Evolutionary conservation across 2,329 filamentous ascomycete genomes (phyloP).

Genomic region (Colletotrichum spinosum): DNA sequence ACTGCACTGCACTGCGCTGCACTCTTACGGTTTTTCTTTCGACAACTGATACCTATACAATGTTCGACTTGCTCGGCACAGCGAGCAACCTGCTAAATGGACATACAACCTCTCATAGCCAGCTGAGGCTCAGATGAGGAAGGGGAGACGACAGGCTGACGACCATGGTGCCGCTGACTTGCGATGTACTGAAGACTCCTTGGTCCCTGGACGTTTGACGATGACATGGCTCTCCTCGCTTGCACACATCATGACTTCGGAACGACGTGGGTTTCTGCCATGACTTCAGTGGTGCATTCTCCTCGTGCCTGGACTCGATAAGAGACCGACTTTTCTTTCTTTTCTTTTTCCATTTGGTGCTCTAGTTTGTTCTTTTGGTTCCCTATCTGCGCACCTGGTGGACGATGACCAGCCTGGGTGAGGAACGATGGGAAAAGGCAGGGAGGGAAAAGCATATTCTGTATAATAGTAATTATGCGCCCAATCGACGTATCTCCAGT

Average conservation of each 20-base stretch:
- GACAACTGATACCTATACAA: constrained; percentile 29
- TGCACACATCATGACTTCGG: constrained; percentile 36
- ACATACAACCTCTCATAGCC: constrained; percentile 15
- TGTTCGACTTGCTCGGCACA: constrained; percentile 33
- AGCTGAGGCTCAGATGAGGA: constrained; percentile 7
- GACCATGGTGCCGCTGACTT: constrained; percentile 31
- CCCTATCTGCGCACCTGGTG: constrained; percentile 39
- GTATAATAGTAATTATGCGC: constrained; percentile 34
- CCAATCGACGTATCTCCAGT: constrained; percentile 7
- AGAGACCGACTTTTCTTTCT: constrained; percentile 2
- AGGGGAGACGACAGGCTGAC: constrained; percentile 19
- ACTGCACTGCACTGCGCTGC: constrained; percentile 6
- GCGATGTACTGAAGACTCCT: constrained; percentile 26
- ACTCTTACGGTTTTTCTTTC: constrained; percentile 19
- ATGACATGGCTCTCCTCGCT: constrained; percentile 36
- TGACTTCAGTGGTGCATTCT: too few relatives aligned
- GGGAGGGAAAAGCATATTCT: constrained; percentile 16
- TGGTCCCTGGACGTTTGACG: constrained; percentile 31
- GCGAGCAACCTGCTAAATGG: constrained; percentile 27
- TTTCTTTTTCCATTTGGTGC: constrained; percentile 13
- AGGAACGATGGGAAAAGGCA: not conserved
- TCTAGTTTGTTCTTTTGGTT: constrained; percentile 42
- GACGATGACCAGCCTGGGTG: not conserved
- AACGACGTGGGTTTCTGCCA: constrained; percentile 22
- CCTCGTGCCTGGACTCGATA: constrained; percentile 18